These are phyloP conservation scores for Phytophthora pini DNA, from an alignment of 352 stramenopile genomes.

Conservation along the genomic window DNA sequence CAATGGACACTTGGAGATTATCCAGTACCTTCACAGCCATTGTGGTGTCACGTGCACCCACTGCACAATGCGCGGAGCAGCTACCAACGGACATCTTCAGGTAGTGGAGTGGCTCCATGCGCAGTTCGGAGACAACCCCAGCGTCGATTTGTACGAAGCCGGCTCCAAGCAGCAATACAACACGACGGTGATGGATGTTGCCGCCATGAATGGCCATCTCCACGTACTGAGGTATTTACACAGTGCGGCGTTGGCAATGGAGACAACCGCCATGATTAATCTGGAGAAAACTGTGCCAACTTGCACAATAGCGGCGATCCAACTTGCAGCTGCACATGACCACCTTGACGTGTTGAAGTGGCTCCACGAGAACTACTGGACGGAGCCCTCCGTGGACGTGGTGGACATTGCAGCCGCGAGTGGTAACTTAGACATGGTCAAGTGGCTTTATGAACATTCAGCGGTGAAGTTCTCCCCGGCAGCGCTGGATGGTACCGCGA, in stretches of 20 bases:
- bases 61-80: conserved; percentile 30
- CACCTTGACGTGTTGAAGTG: conserved; percentile 38
- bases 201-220: conserved; percentile 39
- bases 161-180: conserved; percentile 28
- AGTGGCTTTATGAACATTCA: conserved; percentile 30
- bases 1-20: conserved; percentile 29
- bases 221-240: conserved; percentile 39
- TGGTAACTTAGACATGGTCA: conserved; percentile 35
- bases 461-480: conserved; percentile 24
- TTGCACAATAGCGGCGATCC: conserved; percentile 23
- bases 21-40: conserved; percentile 30
- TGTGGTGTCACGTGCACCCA: conserved; percentile 21
- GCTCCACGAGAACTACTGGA: conserved; percentile 33
- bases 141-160: conserved; percentile 20
- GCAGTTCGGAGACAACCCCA: conserved; percentile 12
- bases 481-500: conserved; percentile 30
- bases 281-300: conserved; percentile 14
- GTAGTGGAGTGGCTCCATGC: conserved; percentile 33
- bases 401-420: conserved; percentile 33
- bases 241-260: conserved; percentile 16
- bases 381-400: conserved; percentile 19
- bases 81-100: conserved; percentile 25
- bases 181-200: conserved; percentile 36
- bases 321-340: conserved; percentile 23
- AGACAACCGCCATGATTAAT: not conserved